Conservation (phyloP, 179 eudicot species). For the Spergularia azorica region DNA sequence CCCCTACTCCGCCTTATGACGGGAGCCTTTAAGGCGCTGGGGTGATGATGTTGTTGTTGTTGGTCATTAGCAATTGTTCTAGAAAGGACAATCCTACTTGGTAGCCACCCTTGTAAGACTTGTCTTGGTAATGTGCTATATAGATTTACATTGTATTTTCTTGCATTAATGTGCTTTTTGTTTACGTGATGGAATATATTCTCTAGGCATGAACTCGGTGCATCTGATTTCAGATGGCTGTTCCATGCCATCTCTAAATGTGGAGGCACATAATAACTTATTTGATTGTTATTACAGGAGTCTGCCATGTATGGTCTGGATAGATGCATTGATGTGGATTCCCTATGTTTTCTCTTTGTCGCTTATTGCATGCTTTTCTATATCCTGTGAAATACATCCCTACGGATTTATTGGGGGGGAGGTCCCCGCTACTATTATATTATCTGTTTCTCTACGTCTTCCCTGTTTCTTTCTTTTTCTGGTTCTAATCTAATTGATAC, state of each 20-base stretch:
- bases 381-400: background rate
- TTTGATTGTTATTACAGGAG: background rate
- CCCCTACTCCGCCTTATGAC: too few relatives aligned
- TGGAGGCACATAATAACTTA: background rate
- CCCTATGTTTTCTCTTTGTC: background rate
- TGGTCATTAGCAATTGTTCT: too few relatives aligned
- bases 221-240: background rate
- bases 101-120: background rate
- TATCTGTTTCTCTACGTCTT: background rate
- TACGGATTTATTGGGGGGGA: background rate
- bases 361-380: background rate
- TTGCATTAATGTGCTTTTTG: background rate
- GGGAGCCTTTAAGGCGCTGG: too few relatives aligned
- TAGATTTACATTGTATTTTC: background rate
- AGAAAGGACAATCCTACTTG: background rate
- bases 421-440: background rate
- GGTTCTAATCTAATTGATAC: constrained; percentile 14
- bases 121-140: background rate
- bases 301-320: background rate
- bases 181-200: background rate
- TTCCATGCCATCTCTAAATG: background rate
- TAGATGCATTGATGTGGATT: constrained; percentile 11
- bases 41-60: too few relatives aligned
- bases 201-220: background rate
- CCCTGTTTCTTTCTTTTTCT: constrained; percentile 14